These are phyloP conservation scores for Macrolepiota dolichaula DNA, from an alignment of 768 basidiomycete species.

Conservation along the genomic window DNA sequence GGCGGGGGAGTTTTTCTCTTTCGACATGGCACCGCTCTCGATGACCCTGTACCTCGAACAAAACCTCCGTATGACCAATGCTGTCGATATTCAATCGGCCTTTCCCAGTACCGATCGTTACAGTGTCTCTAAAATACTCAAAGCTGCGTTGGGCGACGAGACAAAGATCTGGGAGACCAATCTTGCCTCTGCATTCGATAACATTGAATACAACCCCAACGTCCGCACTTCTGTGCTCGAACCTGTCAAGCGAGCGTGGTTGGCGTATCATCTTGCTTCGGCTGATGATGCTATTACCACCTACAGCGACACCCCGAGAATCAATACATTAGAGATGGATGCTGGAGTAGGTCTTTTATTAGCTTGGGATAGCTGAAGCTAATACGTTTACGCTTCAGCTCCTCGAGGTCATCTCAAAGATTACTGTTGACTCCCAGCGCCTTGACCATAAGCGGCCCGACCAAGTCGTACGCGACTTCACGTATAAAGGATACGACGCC, in stretches of 20 bases:
- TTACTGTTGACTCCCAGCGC: constrained; percentile 40
- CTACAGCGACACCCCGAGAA: constrained; percentile 38
- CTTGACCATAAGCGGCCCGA: constrained; percentile 47
- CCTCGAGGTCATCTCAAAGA: constrained; percentile 42
- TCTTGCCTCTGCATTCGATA: constrained; percentile 31
- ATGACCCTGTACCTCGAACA: constrained; percentile 44
- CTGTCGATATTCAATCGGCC: constrained; percentile 57
- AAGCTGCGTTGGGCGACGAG: constrained; percentile 34
- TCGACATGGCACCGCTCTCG: constrained; percentile 49
- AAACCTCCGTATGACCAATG: constrained; percentile 40
- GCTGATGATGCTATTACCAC: constrained; percentile 38
- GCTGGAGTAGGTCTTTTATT: constrained; percentile 26
- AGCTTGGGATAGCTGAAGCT: not conserved
- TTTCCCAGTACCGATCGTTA: constrained; percentile 36
- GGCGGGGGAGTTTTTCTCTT: constrained; percentile 44
- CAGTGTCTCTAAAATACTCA: constrained; percentile 37
- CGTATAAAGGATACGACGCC: constrained; percentile 11
- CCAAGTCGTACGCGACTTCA: constrained; percentile 39
- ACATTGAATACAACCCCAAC: constrained; percentile 31
- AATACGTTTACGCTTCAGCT: not conserved
- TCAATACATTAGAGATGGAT: constrained; percentile 39
- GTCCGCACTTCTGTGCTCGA: constrained; percentile 29
- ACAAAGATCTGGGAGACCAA: constrained; percentile 33
- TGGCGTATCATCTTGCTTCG: constrained; percentile 42
- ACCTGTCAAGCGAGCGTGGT: constrained; percentile 45